phyloP scores from a whole-genome alignment of 331 rosid genomes.

The Arachis monticola region DNA sequence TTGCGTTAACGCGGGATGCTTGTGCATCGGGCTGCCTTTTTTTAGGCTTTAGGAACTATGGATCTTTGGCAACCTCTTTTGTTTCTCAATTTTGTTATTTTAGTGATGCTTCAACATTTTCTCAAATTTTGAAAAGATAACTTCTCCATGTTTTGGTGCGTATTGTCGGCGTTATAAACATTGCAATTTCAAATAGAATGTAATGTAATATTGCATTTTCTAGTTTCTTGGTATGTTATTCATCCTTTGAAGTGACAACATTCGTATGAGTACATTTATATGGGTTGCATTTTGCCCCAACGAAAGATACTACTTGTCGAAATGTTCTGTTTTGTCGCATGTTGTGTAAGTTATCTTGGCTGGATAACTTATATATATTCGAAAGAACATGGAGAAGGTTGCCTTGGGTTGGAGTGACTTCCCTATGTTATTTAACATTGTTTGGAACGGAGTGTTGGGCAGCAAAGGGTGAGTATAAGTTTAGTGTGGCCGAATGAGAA shows the following conservation, averaged over 20 bases:
- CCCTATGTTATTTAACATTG: no score
- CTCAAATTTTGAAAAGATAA: not conserved
- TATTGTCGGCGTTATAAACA: not conserved
- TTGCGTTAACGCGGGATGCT: no score
- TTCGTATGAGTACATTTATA: not conserved
- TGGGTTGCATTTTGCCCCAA: not conserved
- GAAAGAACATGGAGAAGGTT: no score
- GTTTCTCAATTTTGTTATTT: not conserved
- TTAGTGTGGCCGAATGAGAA: no score
- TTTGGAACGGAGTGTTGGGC: no score
- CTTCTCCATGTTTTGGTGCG: not conserved
- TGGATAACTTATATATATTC: no score
- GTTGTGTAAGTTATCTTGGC: not conserved
- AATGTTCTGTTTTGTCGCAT: not conserved
- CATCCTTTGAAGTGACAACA: not conserved
- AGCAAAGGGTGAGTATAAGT: no score
- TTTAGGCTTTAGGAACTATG: not conserved
- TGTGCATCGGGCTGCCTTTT: no score
- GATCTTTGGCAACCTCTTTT: not conserved
- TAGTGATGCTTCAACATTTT: conserved; percentile 1
- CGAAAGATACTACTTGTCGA: not conserved
- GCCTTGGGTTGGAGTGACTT: no score
- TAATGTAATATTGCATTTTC: not conserved
- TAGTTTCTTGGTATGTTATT: not conserved
- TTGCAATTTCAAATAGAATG: conserved; percentile 20